Evolutionary conservation across 306 rosid species (phyloP), one percentile per base, ranked within the genome.

Genomic region (Trifolium dubium): DNA sequence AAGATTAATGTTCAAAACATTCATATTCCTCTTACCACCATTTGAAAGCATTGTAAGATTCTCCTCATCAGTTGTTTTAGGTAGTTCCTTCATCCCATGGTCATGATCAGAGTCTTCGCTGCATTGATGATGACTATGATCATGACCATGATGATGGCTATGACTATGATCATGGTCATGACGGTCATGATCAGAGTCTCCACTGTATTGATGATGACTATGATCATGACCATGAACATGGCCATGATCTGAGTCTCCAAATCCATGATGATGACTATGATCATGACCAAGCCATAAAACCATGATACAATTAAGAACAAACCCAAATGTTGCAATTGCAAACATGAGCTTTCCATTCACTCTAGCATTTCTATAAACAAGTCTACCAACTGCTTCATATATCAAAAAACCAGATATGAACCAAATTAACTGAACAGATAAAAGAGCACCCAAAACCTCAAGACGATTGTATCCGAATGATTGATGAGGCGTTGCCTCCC

Each of bases 361-460:
- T 74, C 23, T 67, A 55, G 65, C 85, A 3, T 56, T 78, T 55
- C 5, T 68, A 31, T 75, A 55, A 67, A 88, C 65, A 68, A 92
- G 78, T 82, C 93, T 83, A 67, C 82, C 77, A 5, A 90, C 70
- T 37, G 97, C 96, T 85, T 92, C 97, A 77, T 88, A 86, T 68
- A 90, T 87, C 62, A 94, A 81, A 74, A 85, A 35, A 67, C 88
- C 92, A 80, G 99, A 89, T 81, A 94, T 84, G 59, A 81, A 73
- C 99, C 99, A 94, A 68, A 94, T 90, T 46, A 94, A 83, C 85
- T 86, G 97, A 60, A 92, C 88, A 31, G 99, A 94, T 8, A 90
- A 43, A 78, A 94, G 95, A 15, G 99, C 98, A 19, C 98, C 96
- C 71, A 94, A 60, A 76, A 94, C 92, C 84, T 94, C 99, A 12